These are phyloP conservation scores for Entoloma clypeatum DNA, from an alignment of 1,284 basidiomycete species.

Conservation along the genomic window DNA sequence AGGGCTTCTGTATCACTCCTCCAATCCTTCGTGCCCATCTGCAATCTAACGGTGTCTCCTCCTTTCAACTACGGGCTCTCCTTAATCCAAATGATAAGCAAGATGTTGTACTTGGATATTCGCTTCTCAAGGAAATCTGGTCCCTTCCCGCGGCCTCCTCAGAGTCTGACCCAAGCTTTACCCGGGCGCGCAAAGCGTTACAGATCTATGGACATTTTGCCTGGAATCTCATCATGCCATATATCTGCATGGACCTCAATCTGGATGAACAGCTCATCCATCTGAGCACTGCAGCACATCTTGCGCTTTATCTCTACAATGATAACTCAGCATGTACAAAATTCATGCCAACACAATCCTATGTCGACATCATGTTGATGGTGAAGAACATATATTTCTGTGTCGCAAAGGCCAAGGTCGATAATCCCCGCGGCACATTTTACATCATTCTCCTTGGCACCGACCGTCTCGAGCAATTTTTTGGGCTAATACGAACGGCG, in stretches of 20 bases:
- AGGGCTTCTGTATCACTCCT: constrained; percentile 11
- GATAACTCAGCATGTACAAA: constrained; percentile 16
- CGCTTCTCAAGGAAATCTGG: too few relatives aligned
- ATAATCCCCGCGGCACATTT: constrained; percentile 28
- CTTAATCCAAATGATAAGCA: too few relatives aligned
- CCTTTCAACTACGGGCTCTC: not conserved
- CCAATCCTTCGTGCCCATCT: constrained; percentile 9
- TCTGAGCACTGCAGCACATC: constrained; percentile 29
- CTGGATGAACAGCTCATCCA: too few relatives aligned
- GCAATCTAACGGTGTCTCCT: constrained; percentile 3
- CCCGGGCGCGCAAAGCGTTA: constrained; percentile 19
- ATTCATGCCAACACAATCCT: constrained; percentile 28
- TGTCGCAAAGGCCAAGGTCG: constrained; percentile 24
- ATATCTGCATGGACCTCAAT: constrained; percentile 29
- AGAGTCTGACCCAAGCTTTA: constrained; percentile 19
- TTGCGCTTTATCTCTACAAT: constrained; percentile 26
- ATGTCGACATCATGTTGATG: constrained; percentile 29
- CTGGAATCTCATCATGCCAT: constrained; percentile 28
- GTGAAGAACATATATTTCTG: constrained; percentile 34
- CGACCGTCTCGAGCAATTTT: constrained; percentile 32
- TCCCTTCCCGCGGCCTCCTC: constrained; percentile 17
- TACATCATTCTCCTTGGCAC: constrained; percentile 36
- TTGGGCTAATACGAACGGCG: constrained; percentile 31
- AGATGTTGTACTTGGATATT: too few relatives aligned
- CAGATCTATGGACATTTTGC: constrained; percentile 23